Evolutionary conservation across 2,329 filamentous ascomycete species (phyloP).

Genomic region (Fusarium torreyae): DNA sequence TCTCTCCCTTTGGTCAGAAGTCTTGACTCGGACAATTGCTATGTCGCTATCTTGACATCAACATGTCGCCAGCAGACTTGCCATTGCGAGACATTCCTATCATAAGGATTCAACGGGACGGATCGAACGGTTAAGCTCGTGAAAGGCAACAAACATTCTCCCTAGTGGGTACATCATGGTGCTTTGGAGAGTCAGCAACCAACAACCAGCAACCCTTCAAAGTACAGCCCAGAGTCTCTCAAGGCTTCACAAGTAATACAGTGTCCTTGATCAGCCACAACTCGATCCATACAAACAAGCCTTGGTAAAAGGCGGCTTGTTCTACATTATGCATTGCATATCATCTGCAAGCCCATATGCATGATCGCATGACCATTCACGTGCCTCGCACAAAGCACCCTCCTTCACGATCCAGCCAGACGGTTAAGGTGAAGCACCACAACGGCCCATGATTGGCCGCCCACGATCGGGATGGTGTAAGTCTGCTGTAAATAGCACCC

Average conservation of each 20-base stretch:
- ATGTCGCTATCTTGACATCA: slow-evolving; percentile 2
- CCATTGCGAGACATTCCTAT: background rate
- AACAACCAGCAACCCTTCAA: too few species aligned
- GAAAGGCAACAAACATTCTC: slow-evolving; percentile 11
- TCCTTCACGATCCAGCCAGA: slow-evolving; percentile 32
- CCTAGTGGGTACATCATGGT: background rate
- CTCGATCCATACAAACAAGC: too few species aligned
- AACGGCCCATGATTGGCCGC: slow-evolving; percentile 38
- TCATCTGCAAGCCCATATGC: background rate
- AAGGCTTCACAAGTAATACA: background rate
- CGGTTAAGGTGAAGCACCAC: slow-evolving; percentile 32
- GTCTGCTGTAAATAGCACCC: slow-evolving; percentile 34
- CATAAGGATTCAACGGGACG: slow-evolving; percentile 16
- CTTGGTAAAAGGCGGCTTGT: too few species aligned
- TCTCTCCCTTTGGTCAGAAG: too few species aligned
- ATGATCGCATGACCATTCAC: slow-evolving; percentile 12
- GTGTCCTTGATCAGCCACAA: background rate
- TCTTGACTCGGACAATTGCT: slow-evolving; percentile 3
- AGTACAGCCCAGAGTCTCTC: too few species aligned
- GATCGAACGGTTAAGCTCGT: slow-evolving; percentile 8
- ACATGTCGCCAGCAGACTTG: background rate
- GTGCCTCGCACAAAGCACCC: slow-evolving; percentile 15
- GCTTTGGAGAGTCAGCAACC: background rate
- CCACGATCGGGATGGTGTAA: slow-evolving; percentile 17
- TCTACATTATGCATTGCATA: background rate